Base-by-base conservation (phyloP, 192 early-diverging fungal species). In the Phycomyces blakesleeanus region DNA sequence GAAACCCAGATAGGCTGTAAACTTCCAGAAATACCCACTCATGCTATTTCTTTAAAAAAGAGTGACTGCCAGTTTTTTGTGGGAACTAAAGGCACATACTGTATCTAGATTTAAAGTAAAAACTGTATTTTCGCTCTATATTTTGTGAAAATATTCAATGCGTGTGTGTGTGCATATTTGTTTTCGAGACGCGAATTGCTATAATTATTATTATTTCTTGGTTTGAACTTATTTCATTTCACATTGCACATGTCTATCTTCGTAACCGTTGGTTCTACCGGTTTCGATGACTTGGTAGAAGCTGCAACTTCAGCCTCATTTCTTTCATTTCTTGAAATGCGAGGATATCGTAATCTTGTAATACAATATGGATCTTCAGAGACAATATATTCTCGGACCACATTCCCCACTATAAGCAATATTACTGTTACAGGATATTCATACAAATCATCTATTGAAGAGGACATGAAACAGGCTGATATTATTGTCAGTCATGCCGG, bases 231-330 rank as follows among this genome's bases (percentile, higher is more conserved):
- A n/a, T n/a, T 34, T 34, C 29, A 34, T 34, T 7, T 34, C 29
- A 34, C 29, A 34, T 34, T 34, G 7, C 29, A 9, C 3, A 76
- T 76, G 74, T 55, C 49, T 14, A 79, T 87, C 4, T 93, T 94
- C 64, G 86, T 94, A 25, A 96, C 93, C 0, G 93, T 97, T 12
- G 95, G 95, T n/a, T 90, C 93, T 16, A 96, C 93, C 1, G 86
- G 87, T 0, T 97, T 97, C 63, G 90, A 94, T 62, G 77, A 79
- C 9, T 81, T 97, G 9, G 68, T 96, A 40, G 37, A 63, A 10
- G 68, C 72, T 1, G 74, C 83, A 2, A 68, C 76, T 24, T 75
- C 78, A 18, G 25, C 47, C 5, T 39, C 66, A 15, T 81, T 91
- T 38, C 67, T 91, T 39, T 65, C 66, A 3, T 41, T 72, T 0